Evolutionary conservation across 2,329 filamentous ascomycete genomes (phyloP), one percentile per base, ranked within the genome.

Genomic region (Colletotrichum melonis): DNA sequence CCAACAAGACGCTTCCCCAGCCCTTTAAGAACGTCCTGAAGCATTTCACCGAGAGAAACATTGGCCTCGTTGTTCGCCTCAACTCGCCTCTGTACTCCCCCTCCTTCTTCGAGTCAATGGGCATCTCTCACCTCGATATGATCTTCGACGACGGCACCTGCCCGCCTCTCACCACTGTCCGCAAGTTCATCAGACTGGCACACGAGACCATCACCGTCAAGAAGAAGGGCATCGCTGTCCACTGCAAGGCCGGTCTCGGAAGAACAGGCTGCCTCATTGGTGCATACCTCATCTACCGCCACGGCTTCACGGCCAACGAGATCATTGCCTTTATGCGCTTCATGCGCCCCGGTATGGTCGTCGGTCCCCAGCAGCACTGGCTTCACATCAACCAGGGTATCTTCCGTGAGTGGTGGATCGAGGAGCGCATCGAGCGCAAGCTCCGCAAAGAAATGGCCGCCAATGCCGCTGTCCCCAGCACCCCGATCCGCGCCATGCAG

Each of bases 81-180:
- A 99, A 99, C 86, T 98, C 95, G 0, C 94, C 95, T 77, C 90
- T 99, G 8, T 99, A 99, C 87, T 97, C 94, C 0, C 94, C 97
- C 0, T 95, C 95, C n/a, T 98, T 96, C 86, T 99, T 99, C 82
- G 97, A 96, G 76, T 94, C 95, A 4, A 88, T 99, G 65, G 96
- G 96, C 35, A 98, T 99, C 80, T 92, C 95, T 79, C 97, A 99
- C 81, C 88, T 98, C 54, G 97, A 99, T 85, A 99, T 99, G 97
- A 98, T 99, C 79, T 99, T 99, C 80, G 97, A 98, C 79, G 97
- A 99, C 78, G 97, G 97, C 76, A 99, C 97, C 4, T 99, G 97
- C 82, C 97, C 97, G 26, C 92, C 95, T 2, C 87, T 99, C 65
- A 91, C 91, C 22, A 92, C 95, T n/a, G 97, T 99, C 32, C 92